A percentile compares a stretch with the other conserved stretches of the same genome.
phyloP scores from a whole-genome alignment of 1,284 basidiomycete species.

The Athelia sp. region DNA sequence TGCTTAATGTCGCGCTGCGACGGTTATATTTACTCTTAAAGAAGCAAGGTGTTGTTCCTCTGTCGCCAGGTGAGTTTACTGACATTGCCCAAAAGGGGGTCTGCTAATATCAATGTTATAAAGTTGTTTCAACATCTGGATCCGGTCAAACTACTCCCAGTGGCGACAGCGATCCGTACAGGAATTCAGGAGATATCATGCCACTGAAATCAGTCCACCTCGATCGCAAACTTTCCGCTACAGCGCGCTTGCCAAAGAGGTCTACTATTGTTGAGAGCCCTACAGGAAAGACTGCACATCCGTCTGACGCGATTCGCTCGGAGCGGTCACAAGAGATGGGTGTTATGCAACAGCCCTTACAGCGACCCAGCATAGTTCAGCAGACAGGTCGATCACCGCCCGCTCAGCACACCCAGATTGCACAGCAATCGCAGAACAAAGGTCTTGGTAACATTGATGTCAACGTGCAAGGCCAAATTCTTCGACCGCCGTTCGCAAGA shows the following conservation, averaged over 20 bases:
- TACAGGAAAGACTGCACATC: conserved; percentile 81
- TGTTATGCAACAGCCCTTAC: conserved; percentile 1
- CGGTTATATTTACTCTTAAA: conserved; percentile 88
- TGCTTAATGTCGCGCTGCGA: conserved; percentile 93
- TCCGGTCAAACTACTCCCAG: conserved; percentile 26
- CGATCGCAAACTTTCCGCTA: conserved; percentile 92
- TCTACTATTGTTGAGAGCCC: conserved; percentile 96
- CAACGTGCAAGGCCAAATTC: conserved; percentile 39
- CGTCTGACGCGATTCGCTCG: conserved; percentile 40
- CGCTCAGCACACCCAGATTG: conserved; percentile 31
- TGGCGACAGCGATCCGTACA: conserved; percentile 66
- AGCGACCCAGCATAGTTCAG: conserved; percentile 11
- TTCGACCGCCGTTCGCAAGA: conserved; percentile 73
- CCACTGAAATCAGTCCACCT: conserved; percentile 91
- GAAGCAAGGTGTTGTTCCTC: conserved; percentile 86
- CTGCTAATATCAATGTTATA: too few species aligned
- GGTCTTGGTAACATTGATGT: conserved; percentile 33
- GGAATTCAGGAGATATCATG: conserved; percentile 88
- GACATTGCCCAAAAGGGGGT: conserved; percentile 7
- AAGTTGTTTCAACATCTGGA: conserved; percentile 30
- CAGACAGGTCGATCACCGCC: conserved; percentile 15
- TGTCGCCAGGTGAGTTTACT: conserved; percentile 60
- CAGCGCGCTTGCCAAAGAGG: conserved; percentile 86
- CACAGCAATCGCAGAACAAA: conserved; percentile 27
- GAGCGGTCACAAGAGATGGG: conserved; percentile 35